These are phyloP conservation scores for Pichia sp. DNA, from an alignment of 1,139 yeast species.

Conservation along the genomic window DNA sequence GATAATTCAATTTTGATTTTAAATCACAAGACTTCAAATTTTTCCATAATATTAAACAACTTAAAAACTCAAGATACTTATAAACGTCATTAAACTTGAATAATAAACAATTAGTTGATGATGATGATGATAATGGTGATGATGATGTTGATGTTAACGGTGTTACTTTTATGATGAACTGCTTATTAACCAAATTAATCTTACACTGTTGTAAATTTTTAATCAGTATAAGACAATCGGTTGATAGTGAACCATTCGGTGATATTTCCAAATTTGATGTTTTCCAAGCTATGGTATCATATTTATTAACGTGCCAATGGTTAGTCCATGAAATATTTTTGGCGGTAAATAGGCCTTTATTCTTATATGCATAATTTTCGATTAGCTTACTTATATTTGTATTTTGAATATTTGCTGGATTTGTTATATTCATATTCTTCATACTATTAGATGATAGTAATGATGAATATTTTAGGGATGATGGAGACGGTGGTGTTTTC, in stretches of 20 bases:
- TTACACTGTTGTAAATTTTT: neutral
- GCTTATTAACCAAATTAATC: neutral
- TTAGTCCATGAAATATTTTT: slow-evolving; percentile 14
- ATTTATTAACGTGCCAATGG: neutral
- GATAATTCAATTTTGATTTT: neutral
- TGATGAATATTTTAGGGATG: neutral
- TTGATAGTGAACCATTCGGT: neutral
- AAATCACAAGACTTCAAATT: neutral
- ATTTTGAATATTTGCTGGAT: neutral
- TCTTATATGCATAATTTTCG: neutral
- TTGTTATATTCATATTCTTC: neutral
- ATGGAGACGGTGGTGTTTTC: neutral
- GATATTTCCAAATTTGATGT: neutral
- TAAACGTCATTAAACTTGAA: neutral
- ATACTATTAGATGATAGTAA: neutral
- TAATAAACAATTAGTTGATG: neutral
- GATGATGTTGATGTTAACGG: too few species aligned
- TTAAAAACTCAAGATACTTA: neutral
- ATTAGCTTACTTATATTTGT: neutral
- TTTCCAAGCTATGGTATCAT: neutral
- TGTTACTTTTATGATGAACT: neutral
- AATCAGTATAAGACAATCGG: neutral
- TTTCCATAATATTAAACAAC: neutral
- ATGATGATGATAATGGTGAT: too few species aligned
- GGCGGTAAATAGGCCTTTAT: slow-evolving; percentile 8